Evolutionary conservation across 2,329 filamentous ascomycete genomes (phyloP).

Genomic region (Talaromyces rugulosus): DNA sequence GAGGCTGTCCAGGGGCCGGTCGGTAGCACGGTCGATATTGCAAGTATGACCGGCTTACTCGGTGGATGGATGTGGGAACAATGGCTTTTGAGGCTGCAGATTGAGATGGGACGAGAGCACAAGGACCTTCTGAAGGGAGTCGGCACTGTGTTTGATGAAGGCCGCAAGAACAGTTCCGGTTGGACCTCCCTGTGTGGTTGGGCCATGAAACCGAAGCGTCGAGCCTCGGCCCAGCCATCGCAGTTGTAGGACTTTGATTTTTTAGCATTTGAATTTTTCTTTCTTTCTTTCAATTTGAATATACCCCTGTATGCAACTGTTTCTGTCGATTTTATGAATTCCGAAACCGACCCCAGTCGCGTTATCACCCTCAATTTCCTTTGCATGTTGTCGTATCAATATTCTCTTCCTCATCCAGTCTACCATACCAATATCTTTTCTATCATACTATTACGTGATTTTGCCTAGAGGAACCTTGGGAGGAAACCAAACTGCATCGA

Average conservation of each 20-base stretch:
- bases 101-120: constrained; percentile 71
- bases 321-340: background rate
- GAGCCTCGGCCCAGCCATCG: background rate
- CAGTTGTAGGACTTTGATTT: background rate
- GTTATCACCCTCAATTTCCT: background rate
- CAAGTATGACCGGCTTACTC: constrained; percentile 73
- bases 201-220: constrained; percentile 48
- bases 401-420: background rate
- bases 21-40: constrained; percentile 69
- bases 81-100: constrained; percentile 84
- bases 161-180: constrained; percentile 52
- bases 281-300: background rate
- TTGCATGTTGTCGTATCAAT: background rate
- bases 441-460: background rate
- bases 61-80: constrained; percentile 93
- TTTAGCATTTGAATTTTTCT: background rate
- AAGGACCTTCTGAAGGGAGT: constrained; percentile 52
- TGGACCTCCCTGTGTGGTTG: constrained; percentile 60
- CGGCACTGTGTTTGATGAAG: constrained; percentile 56
- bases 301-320: constrained; percentile 5
- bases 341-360: background rate
- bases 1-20: constrained; percentile 54
- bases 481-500: background rate
- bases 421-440: background rate
- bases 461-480: background rate